phyloP scores from a whole-genome alignment of 2,329 filamentous ascomycete species.

The Paraconiothyrium sp. region DNA sequence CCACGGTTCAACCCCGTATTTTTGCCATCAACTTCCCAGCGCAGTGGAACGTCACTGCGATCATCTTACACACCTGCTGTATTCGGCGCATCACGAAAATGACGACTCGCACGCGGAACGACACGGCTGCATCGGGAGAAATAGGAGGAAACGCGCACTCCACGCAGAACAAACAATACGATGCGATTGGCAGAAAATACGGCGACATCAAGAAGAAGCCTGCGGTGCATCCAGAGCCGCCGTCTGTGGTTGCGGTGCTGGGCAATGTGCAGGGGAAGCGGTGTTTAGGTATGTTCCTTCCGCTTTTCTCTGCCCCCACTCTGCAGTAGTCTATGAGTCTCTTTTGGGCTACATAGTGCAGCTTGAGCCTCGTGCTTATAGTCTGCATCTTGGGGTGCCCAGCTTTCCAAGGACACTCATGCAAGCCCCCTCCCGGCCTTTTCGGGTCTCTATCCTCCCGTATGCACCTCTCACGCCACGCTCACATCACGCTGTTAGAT shows the following conservation, averaged over 20 bases:
- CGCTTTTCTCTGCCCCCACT: neutral
- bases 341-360: neutral
- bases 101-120: neutral
- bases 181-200: constrained; percentile 39
- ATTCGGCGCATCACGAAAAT: neutral
- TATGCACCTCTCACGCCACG: neutral
- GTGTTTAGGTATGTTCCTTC: constrained; percentile 37
- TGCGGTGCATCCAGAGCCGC: constrained; percentile 33
- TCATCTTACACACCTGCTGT: neutral
- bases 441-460: constrained; percentile 2
- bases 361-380: no score
- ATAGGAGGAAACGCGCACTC: neutral
- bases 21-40: neutral
- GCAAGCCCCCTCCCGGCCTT: neutral
- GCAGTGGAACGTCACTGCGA: neutral
- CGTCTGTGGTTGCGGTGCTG: constrained; percentile 30
- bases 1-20: neutral
- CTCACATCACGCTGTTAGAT: constrained; percentile 23
- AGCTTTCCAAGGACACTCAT: neutral
- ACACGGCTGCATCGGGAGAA: neutral
- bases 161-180: constrained; percentile 46
- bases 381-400: neutral
- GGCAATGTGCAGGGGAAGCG: constrained; percentile 31
- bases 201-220: constrained; percentile 35
- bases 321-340: neutral